phyloP scores from a whole-genome alignment of 768 basidiomycete species.

The Inosperma sp. region DNA sequence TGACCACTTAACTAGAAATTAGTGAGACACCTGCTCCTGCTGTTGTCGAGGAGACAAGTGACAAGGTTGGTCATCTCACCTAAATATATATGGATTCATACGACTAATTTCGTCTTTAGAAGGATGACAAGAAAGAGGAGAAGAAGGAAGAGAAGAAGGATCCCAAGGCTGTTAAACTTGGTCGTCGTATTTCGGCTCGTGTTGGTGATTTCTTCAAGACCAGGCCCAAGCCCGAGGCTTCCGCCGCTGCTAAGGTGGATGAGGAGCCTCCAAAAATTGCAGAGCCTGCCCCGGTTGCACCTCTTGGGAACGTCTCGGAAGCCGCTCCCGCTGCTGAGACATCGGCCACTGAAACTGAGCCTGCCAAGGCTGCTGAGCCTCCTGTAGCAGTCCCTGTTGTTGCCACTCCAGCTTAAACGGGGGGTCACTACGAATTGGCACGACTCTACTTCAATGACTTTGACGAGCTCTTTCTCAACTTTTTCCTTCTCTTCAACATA shows the following conservation, averaged over 20 bases:
- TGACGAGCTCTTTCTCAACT: conserved; percentile 36
- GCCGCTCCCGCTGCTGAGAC: conserved; percentile 34
- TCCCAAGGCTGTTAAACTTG: conserved; percentile 55
- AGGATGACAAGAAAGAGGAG: conserved; percentile 47
- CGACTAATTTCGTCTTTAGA: conserved; percentile 4
- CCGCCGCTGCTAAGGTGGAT: conserved; percentile 75
- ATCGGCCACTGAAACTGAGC: conserved; percentile 38
- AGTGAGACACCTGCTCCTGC: conserved; percentile 40
- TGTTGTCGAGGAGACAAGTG: conserved; percentile 44
- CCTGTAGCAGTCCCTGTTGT: conserved; percentile 45
- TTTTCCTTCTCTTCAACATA: conserved; percentile 28
- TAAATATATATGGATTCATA: neutral
- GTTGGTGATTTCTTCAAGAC: conserved; percentile 80
- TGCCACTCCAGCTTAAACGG: conserved; percentile 71
- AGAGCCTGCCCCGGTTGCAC: conserved; percentile 74
- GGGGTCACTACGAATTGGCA: conserved; percentile 18
- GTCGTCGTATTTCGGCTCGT: conserved; percentile 80
- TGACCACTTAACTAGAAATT: conserved; percentile 3
- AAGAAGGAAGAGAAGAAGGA: conserved; percentile 46
- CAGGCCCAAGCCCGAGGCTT: conserved; percentile 60
- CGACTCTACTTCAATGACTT: conserved; percentile 40
- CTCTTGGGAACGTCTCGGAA: conserved; percentile 72
- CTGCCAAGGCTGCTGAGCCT: conserved; percentile 37
- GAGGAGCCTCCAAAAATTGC: conserved; percentile 89
- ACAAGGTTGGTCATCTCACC: neutral